A percentile compares a stretch with the other conserved stretches of the same genome.
phyloP scores from a whole-genome alignment of 345 rosid genomes.

The Durio zibethinus region DNA sequence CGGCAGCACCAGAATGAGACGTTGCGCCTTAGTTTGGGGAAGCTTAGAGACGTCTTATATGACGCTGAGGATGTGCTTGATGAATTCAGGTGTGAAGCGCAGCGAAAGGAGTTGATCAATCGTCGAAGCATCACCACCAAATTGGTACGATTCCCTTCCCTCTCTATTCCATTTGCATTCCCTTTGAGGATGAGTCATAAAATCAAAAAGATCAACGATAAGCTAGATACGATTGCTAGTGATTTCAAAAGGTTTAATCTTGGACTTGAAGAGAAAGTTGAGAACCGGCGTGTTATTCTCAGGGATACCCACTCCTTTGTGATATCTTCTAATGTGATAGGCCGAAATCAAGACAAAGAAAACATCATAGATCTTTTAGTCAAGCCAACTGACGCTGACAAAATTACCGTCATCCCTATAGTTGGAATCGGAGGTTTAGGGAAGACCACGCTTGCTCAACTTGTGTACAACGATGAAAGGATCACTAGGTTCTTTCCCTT shows the following conservation, averaged over 20 bases:
- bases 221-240: background rate
- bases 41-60: background rate
- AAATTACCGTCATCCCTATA: constrained; percentile 11
- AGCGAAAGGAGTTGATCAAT: background rate
- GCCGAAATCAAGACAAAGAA: constrained; percentile 2
- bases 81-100: background rate
- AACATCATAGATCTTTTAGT: background rate
- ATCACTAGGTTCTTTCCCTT: background rate
- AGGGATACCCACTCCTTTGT: background rate
- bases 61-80: background rate
- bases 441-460: constrained; percentile 14
- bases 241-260: background rate
- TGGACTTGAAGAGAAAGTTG: too few species aligned
- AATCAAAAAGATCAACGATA: background rate
- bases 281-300: background rate
- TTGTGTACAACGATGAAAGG: background rate
- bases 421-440: constrained; percentile 20
- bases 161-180: background rate
- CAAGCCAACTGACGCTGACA: background rate
- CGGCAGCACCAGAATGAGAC: background rate
- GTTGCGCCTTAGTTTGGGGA: background rate
- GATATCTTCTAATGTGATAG: background rate
- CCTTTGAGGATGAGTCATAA: background rate
- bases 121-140: background rate
- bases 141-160: background rate